Conservation (phyloP, 768 basidiomycete species). For the Kwoniella botswanensis region DNA sequence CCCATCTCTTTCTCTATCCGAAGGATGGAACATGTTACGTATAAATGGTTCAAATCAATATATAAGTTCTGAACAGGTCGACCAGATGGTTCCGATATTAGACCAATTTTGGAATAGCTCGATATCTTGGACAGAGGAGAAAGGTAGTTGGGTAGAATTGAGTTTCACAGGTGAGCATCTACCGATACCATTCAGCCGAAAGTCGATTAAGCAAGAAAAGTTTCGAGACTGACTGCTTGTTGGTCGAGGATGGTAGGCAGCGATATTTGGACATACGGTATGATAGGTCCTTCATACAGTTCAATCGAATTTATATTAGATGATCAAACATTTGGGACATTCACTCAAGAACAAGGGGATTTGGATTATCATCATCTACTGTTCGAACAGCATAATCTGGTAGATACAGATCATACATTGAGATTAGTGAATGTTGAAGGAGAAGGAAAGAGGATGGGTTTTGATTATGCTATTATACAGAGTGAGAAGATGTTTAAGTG, state of each 20-base stretch:
- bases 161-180: slow-evolving; percentile 35
- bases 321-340: slow-evolving; percentile 19
- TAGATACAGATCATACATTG: slow-evolving; percentile 27
- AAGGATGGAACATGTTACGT: slow-evolving; percentile 51
- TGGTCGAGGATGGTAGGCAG: slow-evolving; percentile 20
- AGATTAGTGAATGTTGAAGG: slow-evolving; percentile 18
- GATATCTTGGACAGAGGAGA: slow-evolving; percentile 39
- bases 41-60: slow-evolving; percentile 31
- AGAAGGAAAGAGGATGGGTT: slow-evolving; percentile 28
- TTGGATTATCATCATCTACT: slow-evolving; percentile 23
- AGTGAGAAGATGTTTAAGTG: background rate
- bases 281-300: slow-evolving; percentile 33
- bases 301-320: slow-evolving; percentile 31
- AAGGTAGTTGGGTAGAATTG: slow-evolving; percentile 23
- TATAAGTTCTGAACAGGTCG: slow-evolving; percentile 26
- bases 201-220: too few species aligned
- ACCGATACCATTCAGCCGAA: too few species aligned
- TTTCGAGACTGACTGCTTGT: too few species aligned
- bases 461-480: slow-evolving; percentile 38
- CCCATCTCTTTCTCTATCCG: slow-evolving; percentile 28
- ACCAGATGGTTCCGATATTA: slow-evolving; percentile 28
- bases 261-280: slow-evolving; percentile 40
- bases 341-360: slow-evolving; percentile 3
- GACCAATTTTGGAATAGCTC: slow-evolving; percentile 34
- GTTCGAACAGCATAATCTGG: slow-evolving; percentile 31